Conservation (phyloP, 768 basidiomycete genomes). For the Sporobolomyces pararoseus region DNA sequence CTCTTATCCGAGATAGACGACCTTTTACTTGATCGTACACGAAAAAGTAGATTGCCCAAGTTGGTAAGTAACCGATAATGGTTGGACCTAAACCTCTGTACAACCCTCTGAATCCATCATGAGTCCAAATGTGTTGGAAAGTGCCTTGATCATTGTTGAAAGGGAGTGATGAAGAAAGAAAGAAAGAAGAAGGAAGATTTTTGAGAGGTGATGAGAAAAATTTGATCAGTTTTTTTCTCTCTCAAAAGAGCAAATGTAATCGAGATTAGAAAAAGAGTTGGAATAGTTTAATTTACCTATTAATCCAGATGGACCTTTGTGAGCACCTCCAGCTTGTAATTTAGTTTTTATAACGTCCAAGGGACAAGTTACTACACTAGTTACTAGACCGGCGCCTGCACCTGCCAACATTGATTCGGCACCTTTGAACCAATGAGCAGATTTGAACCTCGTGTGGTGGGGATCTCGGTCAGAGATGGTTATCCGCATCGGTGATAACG, state of each 20-base stretch:
- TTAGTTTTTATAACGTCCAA: slow-evolving; percentile 97
- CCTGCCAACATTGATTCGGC: slow-evolving; percentile 62
- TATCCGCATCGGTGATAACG: slow-evolving; percentile 28
- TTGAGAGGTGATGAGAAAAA: no score
- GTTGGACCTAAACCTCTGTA: slow-evolving; percentile 98
- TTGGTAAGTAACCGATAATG: slow-evolving; percentile 91
- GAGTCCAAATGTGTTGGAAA: slow-evolving; percentile 57
- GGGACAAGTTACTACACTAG: slow-evolving; percentile 90
- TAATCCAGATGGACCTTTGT: slow-evolving; percentile 56
- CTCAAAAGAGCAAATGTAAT: background rate
- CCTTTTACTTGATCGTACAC: slow-evolving; percentile 95
- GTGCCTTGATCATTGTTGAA: slow-evolving; percentile 52
- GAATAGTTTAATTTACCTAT: slow-evolving; percentile 61
- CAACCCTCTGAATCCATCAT: slow-evolving; percentile 77
- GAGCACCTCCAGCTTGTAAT: slow-evolving; percentile 79
- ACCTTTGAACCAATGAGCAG: slow-evolving; percentile 36
- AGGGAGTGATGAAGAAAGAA: background rate
- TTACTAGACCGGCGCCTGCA: slow-evolving; percentile 88
- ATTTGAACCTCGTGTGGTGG: slow-evolving; percentile 3
- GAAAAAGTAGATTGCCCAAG: slow-evolving; percentile 98
- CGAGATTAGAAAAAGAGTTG: background rate
- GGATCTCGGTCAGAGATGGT: slow-evolving; percentile 39
- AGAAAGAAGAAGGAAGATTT: background rate
- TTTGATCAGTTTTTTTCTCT: background rate
- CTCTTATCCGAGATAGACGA: slow-evolving; percentile 24